Percentiles rank a stretch among this genome's conserved stretches.
These are phyloP conservation scores for Metahyphopichia silvanorum DNA, from an alignment of 805 yeast genomes.

Conservation along the genomic window DNA sequence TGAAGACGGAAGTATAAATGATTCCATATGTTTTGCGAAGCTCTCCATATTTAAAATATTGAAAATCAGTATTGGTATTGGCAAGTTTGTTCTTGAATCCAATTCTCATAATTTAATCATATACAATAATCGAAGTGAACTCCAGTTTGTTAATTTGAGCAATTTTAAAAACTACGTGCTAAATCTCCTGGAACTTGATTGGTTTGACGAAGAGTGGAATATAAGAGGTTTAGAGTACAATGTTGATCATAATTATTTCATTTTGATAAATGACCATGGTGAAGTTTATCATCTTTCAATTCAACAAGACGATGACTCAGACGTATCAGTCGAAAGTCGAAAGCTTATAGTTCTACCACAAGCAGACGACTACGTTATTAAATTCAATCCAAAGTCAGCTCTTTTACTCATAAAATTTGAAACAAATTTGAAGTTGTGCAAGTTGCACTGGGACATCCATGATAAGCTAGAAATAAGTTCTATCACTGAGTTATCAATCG, in stretches of 20 bases:
- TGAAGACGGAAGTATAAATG: slow-evolving; percentile 31
- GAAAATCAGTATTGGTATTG: slow-evolving; percentile 29
- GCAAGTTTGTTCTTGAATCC: slow-evolving; percentile 33
- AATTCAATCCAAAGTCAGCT: slow-evolving; percentile 22
- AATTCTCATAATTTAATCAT: slow-evolving; percentile 38
- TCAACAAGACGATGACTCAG: background rate
- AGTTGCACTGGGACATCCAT: slow-evolving; percentile 4
- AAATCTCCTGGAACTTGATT: slow-evolving; percentile 21
- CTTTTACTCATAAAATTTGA: slow-evolving; percentile 13
- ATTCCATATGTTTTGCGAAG: slow-evolving; percentile 23
- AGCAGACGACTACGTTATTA: slow-evolving; percentile 2
- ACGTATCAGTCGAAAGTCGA: background rate
- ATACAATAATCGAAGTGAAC: slow-evolving; percentile 17
- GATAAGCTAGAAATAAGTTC: background rate
- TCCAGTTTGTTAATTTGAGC: slow-evolving; percentile 34
- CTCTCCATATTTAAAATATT: slow-evolving; percentile 28
- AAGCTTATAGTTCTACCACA: background rate
- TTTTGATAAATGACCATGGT: slow-evolving; percentile 21
- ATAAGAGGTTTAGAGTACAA: slow-evolving; percentile 22
- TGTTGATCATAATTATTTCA: slow-evolving; percentile 20
- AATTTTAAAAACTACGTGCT: slow-evolving; percentile 26
- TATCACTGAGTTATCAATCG: background rate
- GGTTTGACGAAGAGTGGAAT: slow-evolving; percentile 20
- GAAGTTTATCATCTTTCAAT: slow-evolving; percentile 21
- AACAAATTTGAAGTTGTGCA: slow-evolving; percentile 6